Evolutionary conservation across 2,329 filamentous ascomycete genomes (phyloP).

Genomic region (Aspergillus carbonarius): DNA sequence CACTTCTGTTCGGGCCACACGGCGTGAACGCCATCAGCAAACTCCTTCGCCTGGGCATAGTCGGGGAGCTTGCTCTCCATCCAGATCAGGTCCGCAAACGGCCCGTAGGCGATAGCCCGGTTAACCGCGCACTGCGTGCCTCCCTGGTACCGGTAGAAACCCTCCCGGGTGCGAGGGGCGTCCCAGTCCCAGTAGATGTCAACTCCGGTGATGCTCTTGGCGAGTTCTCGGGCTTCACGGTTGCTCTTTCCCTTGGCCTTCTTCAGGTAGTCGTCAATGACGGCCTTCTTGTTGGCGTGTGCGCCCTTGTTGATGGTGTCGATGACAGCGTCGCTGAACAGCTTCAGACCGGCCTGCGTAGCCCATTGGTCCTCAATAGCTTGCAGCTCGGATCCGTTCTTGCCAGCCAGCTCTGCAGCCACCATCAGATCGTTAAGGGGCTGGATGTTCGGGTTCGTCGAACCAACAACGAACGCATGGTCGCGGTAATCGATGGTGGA

Average conservation of each 20-base stretch:
- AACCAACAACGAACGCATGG: conserved; percentile 87
- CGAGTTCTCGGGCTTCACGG: conserved; percentile 74
- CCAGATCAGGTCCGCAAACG: conserved; percentile 96
- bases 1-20: conserved; percentile 96
- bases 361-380: conserved; percentile 90
- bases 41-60: conserved; percentile 85
- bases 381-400: conserved; percentile 77
- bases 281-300: conserved; percentile 63
- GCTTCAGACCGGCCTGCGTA: conserved; percentile 72
- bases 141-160: conserved; percentile 89
- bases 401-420: conserved; percentile 77
- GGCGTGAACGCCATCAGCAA: conserved; percentile 88
- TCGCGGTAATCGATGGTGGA: conserved; percentile 95
- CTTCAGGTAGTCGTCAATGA: conserved; percentile 66
- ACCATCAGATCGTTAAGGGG: conserved; percentile 90
- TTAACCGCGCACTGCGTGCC: conserved; percentile 90
- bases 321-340: conserved; percentile 86
- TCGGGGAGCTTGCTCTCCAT: conserved; percentile 99
- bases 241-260: conserved; percentile 81
- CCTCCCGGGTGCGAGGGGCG: conserved; percentile 84
- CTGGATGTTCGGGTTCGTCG: conserved; percentile 80
- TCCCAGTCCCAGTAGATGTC: conserved; percentile 97
- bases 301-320: conserved; percentile 73
- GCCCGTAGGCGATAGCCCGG: conserved; percentile 85
- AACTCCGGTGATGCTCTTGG: conserved; percentile 71